Evolutionary conservation across 257 asterid genomes (phyloP).

Genomic region (Verbascum thapsus): DNA sequence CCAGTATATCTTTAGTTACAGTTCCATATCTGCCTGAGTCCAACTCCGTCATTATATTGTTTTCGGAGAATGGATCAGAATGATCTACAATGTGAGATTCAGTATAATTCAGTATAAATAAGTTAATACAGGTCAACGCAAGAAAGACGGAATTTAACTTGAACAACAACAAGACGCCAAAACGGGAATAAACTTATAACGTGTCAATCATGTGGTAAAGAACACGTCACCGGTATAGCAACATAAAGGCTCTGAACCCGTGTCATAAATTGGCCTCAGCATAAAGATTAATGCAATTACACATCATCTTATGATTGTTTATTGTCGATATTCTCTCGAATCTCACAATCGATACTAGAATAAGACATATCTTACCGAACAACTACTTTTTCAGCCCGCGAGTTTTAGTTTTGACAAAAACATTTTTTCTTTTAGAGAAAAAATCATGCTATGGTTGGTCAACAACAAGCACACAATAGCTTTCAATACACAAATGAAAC

Average conservation of each 20-base stretch:
- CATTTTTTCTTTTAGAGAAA: background rate
- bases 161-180: background rate
- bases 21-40: conserved; percentile 74
- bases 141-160: background rate
- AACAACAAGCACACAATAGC: conserved; percentile 9
- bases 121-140: background rate
- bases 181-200: background rate
- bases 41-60: conserved; percentile 44
- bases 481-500: background rate
- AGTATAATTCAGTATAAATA: conserved; percentile 13
- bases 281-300: background rate
- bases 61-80: conserved; percentile 53
- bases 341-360: too few relatives aligned
- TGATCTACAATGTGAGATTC: conserved; percentile 39
- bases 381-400: background rate
- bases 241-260: background rate
- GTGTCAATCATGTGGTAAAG: too few relatives aligned
- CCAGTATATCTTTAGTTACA: conserved; percentile 63
- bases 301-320: background rate
- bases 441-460: too few relatives aligned
- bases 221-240: background rate
- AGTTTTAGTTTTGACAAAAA: background rate
- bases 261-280: background rate
- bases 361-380: conserved; percentile 5
- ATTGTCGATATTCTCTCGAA: background rate